These are phyloP conservation scores for Populus euphratica DNA, from an alignment of 345 rosid genomes.

Conservation along the genomic window DNA sequence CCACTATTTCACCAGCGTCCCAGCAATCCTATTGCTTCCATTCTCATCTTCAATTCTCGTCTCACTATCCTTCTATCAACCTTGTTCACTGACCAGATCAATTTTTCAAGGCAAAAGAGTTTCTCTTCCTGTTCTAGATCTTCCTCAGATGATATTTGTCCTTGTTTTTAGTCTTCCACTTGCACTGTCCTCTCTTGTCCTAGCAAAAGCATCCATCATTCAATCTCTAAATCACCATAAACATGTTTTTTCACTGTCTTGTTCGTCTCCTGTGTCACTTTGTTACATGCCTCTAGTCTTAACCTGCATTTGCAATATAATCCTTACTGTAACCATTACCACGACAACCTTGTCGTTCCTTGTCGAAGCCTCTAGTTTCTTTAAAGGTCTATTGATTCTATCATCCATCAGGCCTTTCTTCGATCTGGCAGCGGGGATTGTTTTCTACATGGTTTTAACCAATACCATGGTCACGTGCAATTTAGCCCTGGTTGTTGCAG, in stretches of 20 bases:
- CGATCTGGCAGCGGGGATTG: neutral
- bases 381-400: neutral
- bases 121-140: neutral
- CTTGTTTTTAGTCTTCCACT: conserved; percentile 18
- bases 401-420: neutral
- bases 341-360: conserved; percentile 1
- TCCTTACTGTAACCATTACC: conserved; percentile 20
- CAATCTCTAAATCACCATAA: conserved; percentile 20
- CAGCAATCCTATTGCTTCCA: conserved; percentile 35
- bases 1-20: conserved; percentile 23
- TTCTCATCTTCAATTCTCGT: conserved; percentile 41
- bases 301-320: conserved; percentile 23
- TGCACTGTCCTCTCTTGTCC: conserved; percentile 25
- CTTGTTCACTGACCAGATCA: neutral
- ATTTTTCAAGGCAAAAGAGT: neutral
- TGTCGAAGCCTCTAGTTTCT: neutral
- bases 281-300: conserved; percentile 17
- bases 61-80: conserved; percentile 13
- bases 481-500: conserved; percentile 35
- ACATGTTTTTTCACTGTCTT: conserved; percentile 5
- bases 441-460: conserved; percentile 1
- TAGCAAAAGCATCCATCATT: conserved; percentile 36
- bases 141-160: conserved; percentile 2
- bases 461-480: conserved; percentile 23
- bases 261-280: conserved; percentile 1